phyloP scores from a whole-genome alignment of 179 eudicot species.

The Carnegiea gigantea region DNA sequence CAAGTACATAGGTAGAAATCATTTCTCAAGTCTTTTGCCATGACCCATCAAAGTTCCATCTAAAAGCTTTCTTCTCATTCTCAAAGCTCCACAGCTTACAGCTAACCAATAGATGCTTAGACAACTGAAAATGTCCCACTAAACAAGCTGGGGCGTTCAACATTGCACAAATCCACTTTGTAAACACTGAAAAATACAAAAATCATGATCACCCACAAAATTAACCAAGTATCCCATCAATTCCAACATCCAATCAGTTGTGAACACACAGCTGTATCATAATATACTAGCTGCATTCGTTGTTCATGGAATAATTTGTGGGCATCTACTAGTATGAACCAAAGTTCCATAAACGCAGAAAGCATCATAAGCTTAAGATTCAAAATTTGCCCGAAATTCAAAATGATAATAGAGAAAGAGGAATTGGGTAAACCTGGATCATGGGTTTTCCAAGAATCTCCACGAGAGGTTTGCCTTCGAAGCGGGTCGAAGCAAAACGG shows the following conservation, averaged over 20 bases:
- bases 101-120: background rate
- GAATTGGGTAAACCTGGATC: slow-evolving; percentile 59
- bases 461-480: slow-evolving; percentile 79
- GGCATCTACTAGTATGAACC: background rate
- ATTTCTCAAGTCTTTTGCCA: background rate
- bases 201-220: background rate
- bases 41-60: background rate
- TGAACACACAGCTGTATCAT: background rate
- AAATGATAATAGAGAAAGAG: background rate
- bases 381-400: background rate
- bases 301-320: too few species aligned
- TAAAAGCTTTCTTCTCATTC: background rate
- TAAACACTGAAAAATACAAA: background rate
- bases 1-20: background rate
- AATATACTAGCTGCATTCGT: background rate
- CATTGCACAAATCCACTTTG: background rate
- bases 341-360: background rate
- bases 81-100: background rate
- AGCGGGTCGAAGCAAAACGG: slow-evolving; percentile 75
- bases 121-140: background rate
- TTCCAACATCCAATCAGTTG: background rate
- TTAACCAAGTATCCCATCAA: background rate
- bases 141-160: background rate
- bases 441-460: slow-evolving; percentile 88
- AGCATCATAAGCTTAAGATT: background rate